These are phyloP conservation scores for Colletotrichum sojae DNA, from an alignment of 2,329 filamentous ascomycete genomes.

Conservation along the genomic window DNA sequence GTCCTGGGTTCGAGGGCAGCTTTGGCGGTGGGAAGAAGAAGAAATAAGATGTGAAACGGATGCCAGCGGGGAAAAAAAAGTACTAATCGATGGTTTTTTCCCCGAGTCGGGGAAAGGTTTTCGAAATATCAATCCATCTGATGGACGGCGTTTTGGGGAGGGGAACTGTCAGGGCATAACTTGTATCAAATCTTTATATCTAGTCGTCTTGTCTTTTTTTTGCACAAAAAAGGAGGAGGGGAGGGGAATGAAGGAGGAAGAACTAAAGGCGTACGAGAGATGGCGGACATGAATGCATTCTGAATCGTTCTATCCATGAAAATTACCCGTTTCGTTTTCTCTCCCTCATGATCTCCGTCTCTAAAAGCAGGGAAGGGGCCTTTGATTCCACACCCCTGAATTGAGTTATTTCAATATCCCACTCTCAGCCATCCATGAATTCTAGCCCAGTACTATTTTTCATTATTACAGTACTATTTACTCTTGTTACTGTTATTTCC, in stretches of 20 bases:
- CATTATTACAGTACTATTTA: no score
- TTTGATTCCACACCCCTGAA: no score
- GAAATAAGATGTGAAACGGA: constrained; percentile 37
- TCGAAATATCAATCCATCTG: constrained; percentile 24
- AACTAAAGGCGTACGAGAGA: constrained; percentile 23
- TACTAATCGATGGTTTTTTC: constrained; percentile 30
- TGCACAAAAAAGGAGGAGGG: constrained; percentile 25
- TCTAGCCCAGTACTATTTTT: no score
- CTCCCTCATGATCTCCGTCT: not conserved
- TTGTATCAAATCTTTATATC: not conserved
- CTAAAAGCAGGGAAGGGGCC: not conserved
- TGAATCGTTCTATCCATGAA: constrained; percentile 37
- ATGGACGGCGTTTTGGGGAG: constrained; percentile 29
- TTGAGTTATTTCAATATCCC: no score
- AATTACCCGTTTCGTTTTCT: not conserved
- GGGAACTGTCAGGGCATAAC: not conserved
- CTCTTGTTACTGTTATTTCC: no score
- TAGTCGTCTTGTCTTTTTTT: not conserved
- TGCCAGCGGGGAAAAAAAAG: no score
- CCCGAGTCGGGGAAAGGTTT: not conserved
- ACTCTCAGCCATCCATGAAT: no score
- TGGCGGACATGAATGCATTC: constrained; percentile 35
- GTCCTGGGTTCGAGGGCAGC: constrained; percentile 78
- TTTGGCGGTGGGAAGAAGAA: constrained; percentile 72
- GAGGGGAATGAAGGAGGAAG: not conserved